Percentiles rank a stretch among this genome's conserved stretches.
Conservation (phyloP, 1,139 yeast genomes). For the Pichia sp. region DNA sequence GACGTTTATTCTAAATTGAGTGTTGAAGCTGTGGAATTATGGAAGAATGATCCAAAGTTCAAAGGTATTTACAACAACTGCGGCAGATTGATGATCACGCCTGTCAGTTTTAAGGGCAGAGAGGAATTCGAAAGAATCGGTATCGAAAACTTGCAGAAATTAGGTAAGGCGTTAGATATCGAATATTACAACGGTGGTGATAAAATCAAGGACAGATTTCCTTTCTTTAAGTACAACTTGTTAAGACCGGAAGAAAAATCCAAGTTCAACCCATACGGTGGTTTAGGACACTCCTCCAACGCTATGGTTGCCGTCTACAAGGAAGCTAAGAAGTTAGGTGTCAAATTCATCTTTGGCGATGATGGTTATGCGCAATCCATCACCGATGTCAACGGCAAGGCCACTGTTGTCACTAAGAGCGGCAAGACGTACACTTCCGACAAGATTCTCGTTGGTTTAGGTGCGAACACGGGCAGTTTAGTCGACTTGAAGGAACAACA, state of each 20-base stretch:
- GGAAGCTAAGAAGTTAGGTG: conserved; percentile 32
- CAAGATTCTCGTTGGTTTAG: conserved; percentile 33
- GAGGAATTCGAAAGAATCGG: conserved; percentile 36
- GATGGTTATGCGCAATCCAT: conserved; percentile 27
- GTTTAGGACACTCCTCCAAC: conserved; percentile 36
- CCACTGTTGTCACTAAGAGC: conserved; percentile 25
- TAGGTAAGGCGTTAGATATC: conserved; percentile 35
- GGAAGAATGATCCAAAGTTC: conserved; percentile 37
- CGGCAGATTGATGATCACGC: conserved; percentile 36
- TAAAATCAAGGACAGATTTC: conserved; percentile 30
- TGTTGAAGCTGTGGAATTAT: conserved; percentile 37
- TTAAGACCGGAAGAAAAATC: conserved; percentile 25
- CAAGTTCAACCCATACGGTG: conserved; percentile 36
- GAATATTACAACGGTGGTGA: conserved; percentile 32
- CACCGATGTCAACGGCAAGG: conserved; percentile 16
- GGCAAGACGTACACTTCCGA: conserved; percentile 34
- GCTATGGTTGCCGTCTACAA: conserved; percentile 31
- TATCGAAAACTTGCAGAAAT: conserved; percentile 32
- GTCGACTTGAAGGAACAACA: conserved; percentile 36
- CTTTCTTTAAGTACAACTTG: conserved; percentile 32
- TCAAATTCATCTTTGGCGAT: conserved; percentile 34
- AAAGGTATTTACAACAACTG: conserved; percentile 36
- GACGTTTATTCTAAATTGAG: conserved; percentile 35
- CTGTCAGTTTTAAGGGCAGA: conserved; percentile 31
- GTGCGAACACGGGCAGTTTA: conserved; percentile 36